Evolutionary conservation across 2,329 filamentous ascomycete genomes (phyloP).

Genomic region (Ascochyta koolunga): DNA sequence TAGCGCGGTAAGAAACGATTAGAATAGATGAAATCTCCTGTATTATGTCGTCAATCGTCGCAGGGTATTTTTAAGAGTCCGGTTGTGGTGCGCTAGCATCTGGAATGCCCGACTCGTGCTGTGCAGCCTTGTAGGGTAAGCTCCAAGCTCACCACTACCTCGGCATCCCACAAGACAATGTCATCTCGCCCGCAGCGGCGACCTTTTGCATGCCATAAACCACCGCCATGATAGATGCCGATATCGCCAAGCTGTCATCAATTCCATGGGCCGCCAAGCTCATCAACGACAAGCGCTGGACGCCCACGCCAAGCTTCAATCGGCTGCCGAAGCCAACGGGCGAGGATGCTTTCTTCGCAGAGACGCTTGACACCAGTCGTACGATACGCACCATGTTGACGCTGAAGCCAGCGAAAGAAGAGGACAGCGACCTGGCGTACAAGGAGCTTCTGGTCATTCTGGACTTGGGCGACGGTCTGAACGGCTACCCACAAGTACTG

Average conservation of each 20-base stretch:
- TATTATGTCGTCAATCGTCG: no score
- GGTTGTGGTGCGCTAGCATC: no score
- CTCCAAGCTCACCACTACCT: conserved; percentile 2
- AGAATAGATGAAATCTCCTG: no score
- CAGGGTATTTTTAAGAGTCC: no score
- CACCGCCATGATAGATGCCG: conserved; percentile 28
- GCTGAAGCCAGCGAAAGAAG: conserved; percentile 25
- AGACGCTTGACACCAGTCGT: conserved; percentile 58
- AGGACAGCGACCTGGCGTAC: conserved; percentile 30
- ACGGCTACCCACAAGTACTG: conserved; percentile 59
- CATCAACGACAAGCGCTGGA: conserved; percentile 51
- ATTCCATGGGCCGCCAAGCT: conserved; percentile 59
- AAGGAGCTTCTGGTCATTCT: conserved; percentile 49
- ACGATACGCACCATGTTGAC: conserved; percentile 53
- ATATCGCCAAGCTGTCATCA: conserved; percentile 31
- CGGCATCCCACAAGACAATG: conserved; percentile 1
- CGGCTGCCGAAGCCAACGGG: conserved; percentile 36
- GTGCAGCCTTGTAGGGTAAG: not conserved
- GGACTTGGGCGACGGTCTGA: conserved; percentile 58
- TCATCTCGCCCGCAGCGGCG: not conserved
- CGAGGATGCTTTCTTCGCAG: conserved; percentile 61
- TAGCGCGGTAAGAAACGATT: no score
- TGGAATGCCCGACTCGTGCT: not conserved
- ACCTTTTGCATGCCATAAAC: not conserved
- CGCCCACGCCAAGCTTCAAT: conserved; percentile 47